Percentiles rank a stretch among this genome's conserved stretches.
Evolutionary conservation across 1,139 yeast genomes (phyloP).

Genomic region (Candida tropicalis): DNA sequence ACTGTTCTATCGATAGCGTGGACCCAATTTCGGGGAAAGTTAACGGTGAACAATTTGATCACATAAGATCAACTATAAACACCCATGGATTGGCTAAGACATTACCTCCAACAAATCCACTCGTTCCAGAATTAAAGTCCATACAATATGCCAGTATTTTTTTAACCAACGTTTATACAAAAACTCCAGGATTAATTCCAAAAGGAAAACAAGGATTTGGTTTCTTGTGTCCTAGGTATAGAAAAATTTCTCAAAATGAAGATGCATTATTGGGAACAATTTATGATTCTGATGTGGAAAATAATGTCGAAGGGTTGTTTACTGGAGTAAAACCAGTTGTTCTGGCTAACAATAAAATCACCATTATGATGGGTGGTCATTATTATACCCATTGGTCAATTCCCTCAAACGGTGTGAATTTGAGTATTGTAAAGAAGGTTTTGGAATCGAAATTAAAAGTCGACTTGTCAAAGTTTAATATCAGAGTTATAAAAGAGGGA

Average conservation of each 20-base stretch:
- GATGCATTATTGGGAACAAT: slow-evolving; percentile 80
- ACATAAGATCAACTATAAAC: slow-evolving; percentile 59
- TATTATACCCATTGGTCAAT: slow-evolving; percentile 38
- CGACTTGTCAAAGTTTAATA: slow-evolving; percentile 35
- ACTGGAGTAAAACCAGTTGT: slow-evolving; percentile 9
- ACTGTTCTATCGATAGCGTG: slow-evolving; percentile 23
- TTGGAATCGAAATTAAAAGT: slow-evolving; percentile 54
- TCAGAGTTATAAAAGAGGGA: slow-evolving; percentile 32
- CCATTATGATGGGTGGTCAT: slow-evolving; percentile 92
- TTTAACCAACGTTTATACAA: slow-evolving; percentile 59
- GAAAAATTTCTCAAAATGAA: slow-evolving; percentile 41
- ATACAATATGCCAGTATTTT: slow-evolving; percentile 57
- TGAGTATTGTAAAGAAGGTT: slow-evolving; percentile 48
- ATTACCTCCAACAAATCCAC: slow-evolving; percentile 17
- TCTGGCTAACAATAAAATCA: slow-evolving; percentile 57
- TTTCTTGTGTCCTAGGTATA: slow-evolving; percentile 69
- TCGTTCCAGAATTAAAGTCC: slow-evolving; percentile 21
- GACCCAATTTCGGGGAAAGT: slow-evolving; percentile 21
- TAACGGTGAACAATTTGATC: slow-evolving; percentile 40
- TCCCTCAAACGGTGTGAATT: slow-evolving; percentile 49
- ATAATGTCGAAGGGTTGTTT: slow-evolving; percentile 32
- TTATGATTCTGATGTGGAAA: slow-evolving; percentile 83
- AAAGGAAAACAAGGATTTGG: slow-evolving; percentile 73
- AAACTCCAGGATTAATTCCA: slow-evolving; percentile 39
- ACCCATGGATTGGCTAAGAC: slow-evolving; percentile 34